Conservation (phyloP, 2,329 filamentous ascomycete genomes). For the Neonectria faginata region DNA sequence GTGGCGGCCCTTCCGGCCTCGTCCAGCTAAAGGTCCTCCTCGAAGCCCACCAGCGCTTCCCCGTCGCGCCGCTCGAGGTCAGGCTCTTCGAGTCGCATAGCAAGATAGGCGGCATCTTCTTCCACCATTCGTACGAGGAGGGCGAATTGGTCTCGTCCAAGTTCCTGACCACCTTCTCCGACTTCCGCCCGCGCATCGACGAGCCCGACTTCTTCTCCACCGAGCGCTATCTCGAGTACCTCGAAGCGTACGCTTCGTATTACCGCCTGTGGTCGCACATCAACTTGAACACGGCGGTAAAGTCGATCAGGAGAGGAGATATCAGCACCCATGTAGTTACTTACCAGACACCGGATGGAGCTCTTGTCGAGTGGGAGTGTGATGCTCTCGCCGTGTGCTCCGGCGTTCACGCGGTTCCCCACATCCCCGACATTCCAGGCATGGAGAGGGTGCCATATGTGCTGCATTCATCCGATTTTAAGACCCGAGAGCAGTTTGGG, state of each 20-base stretch:
- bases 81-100: slow-evolving; percentile 57
- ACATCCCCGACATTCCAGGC: slow-evolving; percentile 52
- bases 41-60: slow-evolving; percentile 49
- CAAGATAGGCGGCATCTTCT: slow-evolving; percentile 57
- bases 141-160: slow-evolving; percentile 57
- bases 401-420: slow-evolving; percentile 55
- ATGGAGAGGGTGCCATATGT: slow-evolving; percentile 51
- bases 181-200: slow-evolving; percentile 53
- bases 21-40: slow-evolving; percentile 55
- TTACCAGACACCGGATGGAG: slow-evolving; percentile 27
- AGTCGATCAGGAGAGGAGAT: slow-evolving; percentile 38
- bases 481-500: slow-evolving; percentile 54
- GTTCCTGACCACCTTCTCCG: slow-evolving; percentile 59
- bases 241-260: slow-evolving; percentile 52
- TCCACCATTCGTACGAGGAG: slow-evolving; percentile 47
- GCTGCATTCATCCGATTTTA: slow-evolving; percentile 57
- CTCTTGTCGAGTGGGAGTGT: slow-evolving; percentile 49
- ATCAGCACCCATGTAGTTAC: slow-evolving; percentile 42
- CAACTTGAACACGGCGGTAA: slow-evolving; percentile 47
- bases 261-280: slow-evolving; percentile 55
- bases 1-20: slow-evolving; percentile 54
- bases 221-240: slow-evolving; percentile 54
- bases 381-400: slow-evolving; percentile 59
- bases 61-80: slow-evolving; percentile 52
- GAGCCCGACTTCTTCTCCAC: slow-evolving; percentile 57